Conservation (phyloP, 805 yeast species). For the Isabelozyma pseudorhagii region DNA sequence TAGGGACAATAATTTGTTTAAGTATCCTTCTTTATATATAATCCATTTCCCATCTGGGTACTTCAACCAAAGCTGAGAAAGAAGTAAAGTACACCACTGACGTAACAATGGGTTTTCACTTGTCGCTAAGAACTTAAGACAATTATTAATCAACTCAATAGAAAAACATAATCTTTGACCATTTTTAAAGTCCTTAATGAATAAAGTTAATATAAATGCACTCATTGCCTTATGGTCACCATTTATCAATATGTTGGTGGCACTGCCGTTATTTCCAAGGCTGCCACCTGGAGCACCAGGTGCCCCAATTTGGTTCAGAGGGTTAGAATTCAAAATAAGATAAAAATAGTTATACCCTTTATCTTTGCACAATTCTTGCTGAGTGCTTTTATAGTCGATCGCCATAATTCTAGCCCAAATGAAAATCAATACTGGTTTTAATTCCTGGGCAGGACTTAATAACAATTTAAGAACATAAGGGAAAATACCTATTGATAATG, state of each 20-base stretch:
- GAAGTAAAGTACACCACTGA: constrained; percentile 85
- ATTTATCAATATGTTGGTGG: constrained; percentile 41
- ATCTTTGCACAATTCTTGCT: constrained; percentile 87
- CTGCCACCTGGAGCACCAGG: constrained; percentile 29
- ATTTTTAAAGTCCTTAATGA: constrained; percentile 72
- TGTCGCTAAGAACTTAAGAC: constrained; percentile 61
- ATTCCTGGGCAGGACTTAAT: constrained; percentile 93
- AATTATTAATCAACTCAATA: constrained; percentile 64
- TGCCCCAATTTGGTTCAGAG: constrained; percentile 26
- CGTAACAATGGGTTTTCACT: constrained; percentile 83
- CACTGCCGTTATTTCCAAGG: constrained; percentile 8
- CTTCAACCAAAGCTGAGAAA: constrained; percentile 72
- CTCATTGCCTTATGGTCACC: constrained; percentile 95
- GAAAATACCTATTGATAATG: constrained; percentile 90
- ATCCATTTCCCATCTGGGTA: constrained; percentile 74
- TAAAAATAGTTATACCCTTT: constrained; percentile 87
- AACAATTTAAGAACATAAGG: constrained; percentile 88
- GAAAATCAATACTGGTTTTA: constrained; percentile 89
- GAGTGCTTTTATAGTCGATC: constrained; percentile 85
- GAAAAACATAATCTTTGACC: constrained; percentile 82
- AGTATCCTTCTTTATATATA: constrained; percentile 60
- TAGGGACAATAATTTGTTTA: constrained; percentile 52
- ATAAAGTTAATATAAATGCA: constrained; percentile 82
- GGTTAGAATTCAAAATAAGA: constrained; percentile 58
- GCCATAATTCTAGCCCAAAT: constrained; percentile 99